These are phyloP conservation scores for Lachancea cidri DNA, from an alignment of 805 yeast genomes.

Conservation along the genomic window DNA sequence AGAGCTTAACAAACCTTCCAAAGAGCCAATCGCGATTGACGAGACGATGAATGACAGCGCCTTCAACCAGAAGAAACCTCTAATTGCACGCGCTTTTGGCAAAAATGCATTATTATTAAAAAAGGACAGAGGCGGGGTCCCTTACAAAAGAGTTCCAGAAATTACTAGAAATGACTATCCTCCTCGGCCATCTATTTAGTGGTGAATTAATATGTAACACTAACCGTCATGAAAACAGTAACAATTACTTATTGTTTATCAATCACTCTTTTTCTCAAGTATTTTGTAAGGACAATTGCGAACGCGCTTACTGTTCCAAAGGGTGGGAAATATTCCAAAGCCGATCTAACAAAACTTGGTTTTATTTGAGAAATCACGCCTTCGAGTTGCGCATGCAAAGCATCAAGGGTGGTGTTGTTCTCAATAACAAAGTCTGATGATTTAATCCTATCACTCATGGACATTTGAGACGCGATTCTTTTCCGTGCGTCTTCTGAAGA, in stretches of 20 bases:
- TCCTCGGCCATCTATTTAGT: conserved; percentile 14
- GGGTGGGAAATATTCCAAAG: conserved; percentile 39
- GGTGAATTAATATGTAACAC: neutral
- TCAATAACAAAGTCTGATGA: conserved; percentile 64
- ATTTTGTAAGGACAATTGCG: conserved; percentile 24
- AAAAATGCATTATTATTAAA: conserved; percentile 27
- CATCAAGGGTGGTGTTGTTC: conserved; percentile 47
- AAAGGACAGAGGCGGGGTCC: conserved; percentile 33
- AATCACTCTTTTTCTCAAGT: conserved; percentile 7
- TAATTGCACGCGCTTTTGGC: conserved; percentile 32
- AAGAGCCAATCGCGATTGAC: conserved; percentile 25
- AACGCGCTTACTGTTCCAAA: conserved; percentile 34
- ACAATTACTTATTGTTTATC: neutral
- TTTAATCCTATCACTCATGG: conserved; percentile 48
- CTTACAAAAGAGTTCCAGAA: conserved; percentile 32
- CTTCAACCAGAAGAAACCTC: conserved; percentile 16
- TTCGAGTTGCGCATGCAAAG: conserved; percentile 42
- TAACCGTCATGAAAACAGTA: neutral
- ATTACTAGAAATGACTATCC: conserved; percentile 28
- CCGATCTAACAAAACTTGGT: conserved; percentile 34
- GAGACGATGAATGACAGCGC: conserved; percentile 10
- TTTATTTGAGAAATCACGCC: conserved; percentile 32
- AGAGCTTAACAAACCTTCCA: conserved; percentile 23
- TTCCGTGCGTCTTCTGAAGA: conserved; percentile 59
- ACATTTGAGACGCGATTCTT: conserved; percentile 75